A percentile compares a stretch with the other conserved stretches of the same genome.
phyloP scores from a whole-genome alignment of 345 rosid genomes.

The Sapria himalayana region DNA sequence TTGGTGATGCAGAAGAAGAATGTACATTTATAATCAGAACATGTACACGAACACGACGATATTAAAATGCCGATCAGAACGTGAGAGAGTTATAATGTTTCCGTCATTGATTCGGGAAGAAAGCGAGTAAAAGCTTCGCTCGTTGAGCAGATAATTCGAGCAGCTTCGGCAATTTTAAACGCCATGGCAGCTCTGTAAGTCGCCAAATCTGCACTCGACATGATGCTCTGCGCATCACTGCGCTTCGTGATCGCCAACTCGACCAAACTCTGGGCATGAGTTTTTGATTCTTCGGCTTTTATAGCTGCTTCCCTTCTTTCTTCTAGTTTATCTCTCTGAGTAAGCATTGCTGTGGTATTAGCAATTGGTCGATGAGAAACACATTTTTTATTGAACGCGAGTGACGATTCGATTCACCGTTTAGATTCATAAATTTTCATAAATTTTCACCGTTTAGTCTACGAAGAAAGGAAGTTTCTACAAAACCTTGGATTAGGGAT shows the following conservation, averaged over 20 bases:
- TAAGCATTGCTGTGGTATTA: slow-evolving; percentile 29
- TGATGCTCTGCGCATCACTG: slow-evolving; percentile 40
- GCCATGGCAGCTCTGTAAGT: slow-evolving; percentile 55
- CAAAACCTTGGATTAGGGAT: slow-evolving; percentile 36
- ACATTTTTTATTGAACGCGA: too few relatives aligned
- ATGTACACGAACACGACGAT: too few relatives aligned
- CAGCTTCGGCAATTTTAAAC: slow-evolving; percentile 48
- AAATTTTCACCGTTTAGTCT: too few relatives aligned
- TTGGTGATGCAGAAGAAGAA: too few relatives aligned
- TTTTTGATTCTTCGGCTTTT: slow-evolving; percentile 32
- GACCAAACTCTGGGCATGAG: slow-evolving; percentile 15
- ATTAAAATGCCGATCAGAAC: too few relatives aligned
- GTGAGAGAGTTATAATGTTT: too few relatives aligned
- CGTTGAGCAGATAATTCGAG: slow-evolving; percentile 14
- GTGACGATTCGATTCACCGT: too few relatives aligned
- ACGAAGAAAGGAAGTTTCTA: too few relatives aligned
- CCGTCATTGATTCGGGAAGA: too few relatives aligned
- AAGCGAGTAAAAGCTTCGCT: slow-evolving; percentile 13
- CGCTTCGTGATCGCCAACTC: slow-evolving; percentile 42
- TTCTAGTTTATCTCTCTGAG: slow-evolving; percentile 26
- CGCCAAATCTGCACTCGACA: slow-evolving; percentile 67
- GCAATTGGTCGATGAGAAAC: too few relatives aligned
- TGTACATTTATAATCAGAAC: too few relatives aligned
- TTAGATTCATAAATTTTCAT: too few relatives aligned
- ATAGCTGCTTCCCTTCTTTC: slow-evolving; percentile 21